These are phyloP conservation scores for Fusarium newnesense DNA, from an alignment of 2,329 filamentous ascomycete genomes.

Conservation along the genomic window DNA sequence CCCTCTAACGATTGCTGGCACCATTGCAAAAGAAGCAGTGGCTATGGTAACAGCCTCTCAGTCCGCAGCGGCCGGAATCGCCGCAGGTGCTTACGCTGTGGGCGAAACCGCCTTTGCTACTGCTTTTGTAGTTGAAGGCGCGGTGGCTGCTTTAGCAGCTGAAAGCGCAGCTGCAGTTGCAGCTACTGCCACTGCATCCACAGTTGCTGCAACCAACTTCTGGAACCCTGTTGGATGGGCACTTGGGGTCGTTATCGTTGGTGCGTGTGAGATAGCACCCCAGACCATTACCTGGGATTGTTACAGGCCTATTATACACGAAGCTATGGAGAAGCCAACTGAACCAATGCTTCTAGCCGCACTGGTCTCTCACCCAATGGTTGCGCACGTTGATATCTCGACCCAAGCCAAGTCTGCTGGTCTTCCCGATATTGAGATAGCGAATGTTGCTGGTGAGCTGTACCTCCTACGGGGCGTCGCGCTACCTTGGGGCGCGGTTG, in stretches of 20 bases:
- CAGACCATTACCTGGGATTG: neutral
- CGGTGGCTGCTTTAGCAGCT: no score
- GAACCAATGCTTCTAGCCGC: neutral
- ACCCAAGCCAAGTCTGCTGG: neutral
- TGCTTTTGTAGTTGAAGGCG: no score
- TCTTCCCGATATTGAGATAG: neutral
- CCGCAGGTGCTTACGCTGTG: no score
- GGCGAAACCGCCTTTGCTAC: no score
- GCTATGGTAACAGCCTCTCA: no score
- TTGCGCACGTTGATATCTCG: neutral
- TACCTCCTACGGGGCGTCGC: neutral
- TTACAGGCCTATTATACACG: neutral
- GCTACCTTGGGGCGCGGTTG: neutral
- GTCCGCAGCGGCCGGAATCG: no score
- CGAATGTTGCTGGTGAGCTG: neutral
- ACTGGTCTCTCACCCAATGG: neutral
- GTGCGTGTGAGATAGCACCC: neutral
- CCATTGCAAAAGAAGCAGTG: neutral
- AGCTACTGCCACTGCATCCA: neutral
- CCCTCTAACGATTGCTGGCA: neutral
- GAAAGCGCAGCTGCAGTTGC: no score
- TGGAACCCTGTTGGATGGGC: neutral
- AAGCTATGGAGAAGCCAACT: neutral
- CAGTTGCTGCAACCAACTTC: neutral
- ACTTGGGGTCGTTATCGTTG: neutral